A percentile compares a stretch with the other conserved stretches of the same genome.
phyloP scores from a whole-genome alignment of 441 rosid genomes.

The Gossypium trilobum region DNA sequence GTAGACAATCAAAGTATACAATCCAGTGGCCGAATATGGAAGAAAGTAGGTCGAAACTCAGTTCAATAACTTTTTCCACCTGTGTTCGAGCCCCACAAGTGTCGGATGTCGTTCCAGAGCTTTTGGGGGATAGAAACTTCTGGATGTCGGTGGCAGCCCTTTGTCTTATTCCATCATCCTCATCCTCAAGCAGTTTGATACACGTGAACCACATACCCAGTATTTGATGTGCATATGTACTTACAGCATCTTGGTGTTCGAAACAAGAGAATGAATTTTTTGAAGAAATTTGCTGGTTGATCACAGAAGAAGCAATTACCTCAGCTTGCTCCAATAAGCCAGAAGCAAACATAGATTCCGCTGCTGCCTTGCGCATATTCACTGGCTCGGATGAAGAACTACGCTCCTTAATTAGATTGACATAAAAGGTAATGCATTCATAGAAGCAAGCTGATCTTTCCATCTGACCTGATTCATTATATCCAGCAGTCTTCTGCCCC shows the following conservation, averaged over 20 bases:
- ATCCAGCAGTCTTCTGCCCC: constrained; percentile 21
- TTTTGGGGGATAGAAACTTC: constrained; percentile 42
- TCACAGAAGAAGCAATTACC: constrained; percentile 44
- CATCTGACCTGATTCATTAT: constrained; percentile 19
- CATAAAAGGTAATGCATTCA: constrained; percentile 44
- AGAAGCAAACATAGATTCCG: constrained; percentile 76
- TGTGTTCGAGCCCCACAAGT: constrained; percentile 53
- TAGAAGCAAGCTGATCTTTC: constrained; percentile 31
- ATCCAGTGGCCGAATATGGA: constrained; percentile 72
- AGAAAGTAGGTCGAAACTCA: constrained; percentile 61
- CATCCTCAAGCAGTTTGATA: constrained; percentile 83
- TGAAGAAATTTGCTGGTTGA: constrained; percentile 27
- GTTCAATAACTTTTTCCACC: constrained; percentile 79
- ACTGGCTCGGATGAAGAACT: constrained; percentile 74
- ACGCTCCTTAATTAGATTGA: constrained; percentile 51
- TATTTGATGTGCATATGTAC: constrained; percentile 44
- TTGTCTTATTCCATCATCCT: constrained; percentile 78
- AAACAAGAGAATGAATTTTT: constrained; percentile 23
- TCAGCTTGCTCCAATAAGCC: constrained; percentile 79
- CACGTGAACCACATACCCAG: constrained; percentile 71
- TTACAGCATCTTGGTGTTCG: constrained; percentile 30
- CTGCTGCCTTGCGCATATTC: constrained; percentile 72
- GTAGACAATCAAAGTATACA: constrained; percentile 52
- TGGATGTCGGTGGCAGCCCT: constrained; percentile 55
- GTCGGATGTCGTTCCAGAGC: constrained; percentile 14